These are phyloP conservation scores for Vitis cinerea DNA, from an alignment of 164 flowering plant genomes.

Conservation along the genomic window DNA sequence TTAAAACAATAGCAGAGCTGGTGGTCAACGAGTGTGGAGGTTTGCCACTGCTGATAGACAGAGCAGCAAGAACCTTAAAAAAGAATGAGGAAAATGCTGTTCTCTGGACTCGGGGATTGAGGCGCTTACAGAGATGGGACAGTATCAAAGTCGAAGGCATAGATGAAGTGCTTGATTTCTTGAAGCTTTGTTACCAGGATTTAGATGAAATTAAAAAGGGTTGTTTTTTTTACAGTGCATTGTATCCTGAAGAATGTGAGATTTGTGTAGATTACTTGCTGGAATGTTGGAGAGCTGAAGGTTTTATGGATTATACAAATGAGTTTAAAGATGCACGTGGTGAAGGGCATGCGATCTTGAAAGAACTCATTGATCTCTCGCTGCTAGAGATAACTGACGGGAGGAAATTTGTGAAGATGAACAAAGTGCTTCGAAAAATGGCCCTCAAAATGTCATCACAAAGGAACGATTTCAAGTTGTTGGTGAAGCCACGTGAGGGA, in stretches of 20 bases:
- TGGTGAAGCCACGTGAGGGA: slow-evolving; percentile 13
- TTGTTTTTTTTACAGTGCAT: slow-evolving; percentile 22
- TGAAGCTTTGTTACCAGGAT: slow-evolving; percentile 17
- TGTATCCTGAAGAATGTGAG: slow-evolving; percentile 23
- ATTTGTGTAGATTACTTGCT: slow-evolving; percentile 11
- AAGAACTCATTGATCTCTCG: slow-evolving; percentile 9
- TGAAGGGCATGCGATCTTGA: slow-evolving; percentile 11
- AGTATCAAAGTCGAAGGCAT: background rate
- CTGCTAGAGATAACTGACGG: slow-evolving; percentile 16
- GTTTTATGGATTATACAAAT: background rate
- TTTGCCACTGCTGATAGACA: slow-evolving; percentile 9
- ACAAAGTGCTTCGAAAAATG: slow-evolving; percentile 14
- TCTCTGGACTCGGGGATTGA: slow-evolving; percentile 18
- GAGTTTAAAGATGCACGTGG: slow-evolving; percentile 1
- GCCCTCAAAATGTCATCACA: slow-evolving; percentile 15
- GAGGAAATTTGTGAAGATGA: slow-evolving; percentile 17
- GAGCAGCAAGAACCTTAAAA: slow-evolving; percentile 18
- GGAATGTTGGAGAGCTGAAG: slow-evolving; percentile 26
- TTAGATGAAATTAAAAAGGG: slow-evolving; percentile 5
- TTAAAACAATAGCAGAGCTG: background rate
- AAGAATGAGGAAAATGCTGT: background rate
- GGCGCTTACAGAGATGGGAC: background rate
- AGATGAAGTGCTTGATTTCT: slow-evolving; percentile 14
- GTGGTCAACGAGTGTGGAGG: slow-evolving; percentile 19
- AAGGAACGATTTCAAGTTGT: background rate